Percentiles rank a stretch among this genome's conserved stretches.
Evolutionary conservation across 208 protist genomes (phyloP).

Genomic region (Pavlovales sp.): DNA sequence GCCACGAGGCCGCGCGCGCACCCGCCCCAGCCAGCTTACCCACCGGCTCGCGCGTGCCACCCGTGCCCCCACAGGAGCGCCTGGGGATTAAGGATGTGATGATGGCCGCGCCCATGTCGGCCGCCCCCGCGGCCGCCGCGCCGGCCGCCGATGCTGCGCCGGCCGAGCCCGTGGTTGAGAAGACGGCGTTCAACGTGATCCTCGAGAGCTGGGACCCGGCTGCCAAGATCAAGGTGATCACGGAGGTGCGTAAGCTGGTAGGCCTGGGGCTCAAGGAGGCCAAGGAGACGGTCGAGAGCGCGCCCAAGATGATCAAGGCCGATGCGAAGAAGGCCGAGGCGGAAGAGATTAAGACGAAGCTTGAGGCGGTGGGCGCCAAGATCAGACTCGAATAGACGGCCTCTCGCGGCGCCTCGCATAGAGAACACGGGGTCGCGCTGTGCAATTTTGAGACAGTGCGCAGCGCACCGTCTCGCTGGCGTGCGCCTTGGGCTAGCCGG

Average conservation of each 20-base stretch:
- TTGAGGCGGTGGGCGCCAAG: neutral
- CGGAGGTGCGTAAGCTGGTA: conserved; percentile 18
- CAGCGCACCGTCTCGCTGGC: too few species aligned
- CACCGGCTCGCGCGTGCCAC: neutral
- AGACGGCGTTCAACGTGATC: conserved; percentile 23
- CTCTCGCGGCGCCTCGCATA: too few species aligned
- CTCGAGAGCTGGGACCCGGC: conserved; percentile 1
- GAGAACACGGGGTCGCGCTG: too few species aligned
- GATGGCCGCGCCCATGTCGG: conserved; percentile 4
- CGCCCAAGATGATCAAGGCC: conserved; percentile 1
- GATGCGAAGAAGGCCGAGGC: conserved; percentile 9
- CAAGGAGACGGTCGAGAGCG: conserved; percentile 27
- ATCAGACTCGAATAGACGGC: neutral
- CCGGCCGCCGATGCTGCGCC: neutral
- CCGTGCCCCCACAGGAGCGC: neutral
- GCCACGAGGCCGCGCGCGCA: neutral
- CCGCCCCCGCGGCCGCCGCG: neutral
- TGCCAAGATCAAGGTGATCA: conserved; percentile 38
- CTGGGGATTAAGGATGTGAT: conserved; percentile 23
- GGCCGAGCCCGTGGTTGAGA: neutral
- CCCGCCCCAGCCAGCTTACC: neutral
- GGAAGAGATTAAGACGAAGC: neutral
- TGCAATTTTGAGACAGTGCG: too few species aligned
- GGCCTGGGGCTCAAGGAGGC: conserved; percentile 40
- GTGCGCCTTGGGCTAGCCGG: too few species aligned